Evolutionary conservation across 495 filamentous ascomycete species (phyloP).

Genomic region (Achaetomiella virescens): DNA sequence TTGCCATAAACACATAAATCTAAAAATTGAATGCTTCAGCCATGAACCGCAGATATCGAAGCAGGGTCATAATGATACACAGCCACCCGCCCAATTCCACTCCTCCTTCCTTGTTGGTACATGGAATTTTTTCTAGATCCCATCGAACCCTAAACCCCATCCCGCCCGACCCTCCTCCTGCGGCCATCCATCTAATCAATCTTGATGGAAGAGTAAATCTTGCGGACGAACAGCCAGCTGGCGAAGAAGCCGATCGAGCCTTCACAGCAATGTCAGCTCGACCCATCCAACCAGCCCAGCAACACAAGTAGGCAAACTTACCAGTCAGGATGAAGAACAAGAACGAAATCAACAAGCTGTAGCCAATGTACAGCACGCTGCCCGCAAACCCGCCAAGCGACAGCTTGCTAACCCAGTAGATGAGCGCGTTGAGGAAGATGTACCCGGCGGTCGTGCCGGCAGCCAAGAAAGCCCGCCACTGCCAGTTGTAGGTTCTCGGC

Average conservation of each 20-base stretch:
- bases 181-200: conserved; percentile 56
- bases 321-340: conserved; percentile 91
- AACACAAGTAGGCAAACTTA: conserved; percentile 40
- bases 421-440: conserved; percentile 78
- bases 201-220: conserved; percentile 94
- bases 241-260: conserved; percentile 94
- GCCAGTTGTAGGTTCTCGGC: conserved; percentile 98
- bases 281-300: too few species aligned
- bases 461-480: conserved; percentile 87
- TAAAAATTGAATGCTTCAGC: too few species aligned
- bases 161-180: background rate
- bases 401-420: conserved; percentile 83
- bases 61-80: background rate
- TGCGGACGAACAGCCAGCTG: conserved; percentile 85
- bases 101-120: background rate
- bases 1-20: too few species aligned
- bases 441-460: conserved; percentile 84
- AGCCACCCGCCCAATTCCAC: background rate
- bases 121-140: background rate
- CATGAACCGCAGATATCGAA: too few species aligned
- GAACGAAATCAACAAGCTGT: conserved; percentile 81
- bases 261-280: conserved; percentile 13
- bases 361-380: conserved; percentile 87
- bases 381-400: conserved; percentile 78
- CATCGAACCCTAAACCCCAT: background rate